Base-by-base conservation (phyloP, 2,329 filamentous ascomycete species). In the Septoria petroselini region DNA sequence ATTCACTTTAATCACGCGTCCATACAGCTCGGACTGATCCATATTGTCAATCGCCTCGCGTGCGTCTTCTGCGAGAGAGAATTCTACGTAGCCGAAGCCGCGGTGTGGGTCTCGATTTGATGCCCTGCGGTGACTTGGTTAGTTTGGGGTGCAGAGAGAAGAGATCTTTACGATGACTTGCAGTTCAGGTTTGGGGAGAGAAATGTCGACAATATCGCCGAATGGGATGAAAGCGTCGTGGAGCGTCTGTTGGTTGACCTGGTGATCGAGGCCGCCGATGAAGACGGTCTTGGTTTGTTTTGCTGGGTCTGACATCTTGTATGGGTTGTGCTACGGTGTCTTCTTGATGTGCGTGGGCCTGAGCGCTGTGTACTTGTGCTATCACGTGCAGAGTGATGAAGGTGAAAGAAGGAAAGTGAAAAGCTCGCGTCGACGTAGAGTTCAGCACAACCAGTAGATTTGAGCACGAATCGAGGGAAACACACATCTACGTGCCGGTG, bases 11-110 rank as follows among this genome's bases (percentile, higher is more conserved):
- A 98, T 85, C 11, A 93, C 85, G 52, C 88, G 82, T 8, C 93
- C 94, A 67, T 91, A 97, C 38, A 98, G 80, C 72, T 97, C 91
- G 53, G 91, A 86, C 68, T 95, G 90, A 67, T 98, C 89, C 91
- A 98, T 97, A 68, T 98, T 98, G 76, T 97, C 90, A 68, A 98
- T 95, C 42, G 93, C 93, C 71, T 97, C 91, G 64, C 84, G 84
- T 21, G 91, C 91, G 71, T 98, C 93, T 50, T 85, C 81, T 9
- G 83, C 78, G 50, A 89, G 80, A 63, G 96, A 90, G 65, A 88
- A 98, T 66, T 98, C 93, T 42, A 98, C 88, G 68, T 98, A 97
- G 51, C 91, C 93, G 70, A 97, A 98, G 1, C 94, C 93, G 44
- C 91, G 80, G 69, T 98, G 93, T 23, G 83, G 75, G 33, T 94